Conservation (phyloP, 129 eudicot species). For the Chrysanthemum makinoi region DNA sequence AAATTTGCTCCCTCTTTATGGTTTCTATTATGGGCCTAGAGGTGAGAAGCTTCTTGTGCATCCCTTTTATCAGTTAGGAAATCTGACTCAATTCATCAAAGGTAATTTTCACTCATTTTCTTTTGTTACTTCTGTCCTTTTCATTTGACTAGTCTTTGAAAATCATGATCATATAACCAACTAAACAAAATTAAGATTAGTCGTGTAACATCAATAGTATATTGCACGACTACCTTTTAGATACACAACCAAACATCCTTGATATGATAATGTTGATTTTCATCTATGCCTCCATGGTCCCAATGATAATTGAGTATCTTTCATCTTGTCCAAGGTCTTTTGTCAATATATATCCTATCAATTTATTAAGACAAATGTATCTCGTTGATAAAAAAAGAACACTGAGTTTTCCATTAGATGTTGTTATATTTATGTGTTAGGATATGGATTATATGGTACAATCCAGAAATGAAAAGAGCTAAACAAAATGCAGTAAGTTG, state of each 20-base stretch:
- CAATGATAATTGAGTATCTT: no score
- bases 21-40: conserved; percentile 82
- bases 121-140: neutral
- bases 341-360: no score
- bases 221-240: no score
- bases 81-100: conserved; percentile 70
- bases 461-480: neutral
- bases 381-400: neutral
- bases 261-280: no score
- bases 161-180: neutral
- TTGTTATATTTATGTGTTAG: neutral
- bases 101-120: conserved; percentile 42
- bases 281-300: no score
- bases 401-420: neutral
- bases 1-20: conserved; percentile 82
- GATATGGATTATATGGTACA: neutral
- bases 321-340: no score
- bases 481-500: conserved; percentile 1
- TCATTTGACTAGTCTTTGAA: neutral
- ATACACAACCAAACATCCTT: no score
- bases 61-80: conserved; percentile 62
- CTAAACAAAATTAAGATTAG: no score
- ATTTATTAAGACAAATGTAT: neutral
- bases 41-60: conserved; percentile 95
- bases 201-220: no score